These are phyloP conservation scores for Mycena indigotica DNA, from an alignment of 768 basidiomycete genomes.

Conservation along the genomic window DNA sequence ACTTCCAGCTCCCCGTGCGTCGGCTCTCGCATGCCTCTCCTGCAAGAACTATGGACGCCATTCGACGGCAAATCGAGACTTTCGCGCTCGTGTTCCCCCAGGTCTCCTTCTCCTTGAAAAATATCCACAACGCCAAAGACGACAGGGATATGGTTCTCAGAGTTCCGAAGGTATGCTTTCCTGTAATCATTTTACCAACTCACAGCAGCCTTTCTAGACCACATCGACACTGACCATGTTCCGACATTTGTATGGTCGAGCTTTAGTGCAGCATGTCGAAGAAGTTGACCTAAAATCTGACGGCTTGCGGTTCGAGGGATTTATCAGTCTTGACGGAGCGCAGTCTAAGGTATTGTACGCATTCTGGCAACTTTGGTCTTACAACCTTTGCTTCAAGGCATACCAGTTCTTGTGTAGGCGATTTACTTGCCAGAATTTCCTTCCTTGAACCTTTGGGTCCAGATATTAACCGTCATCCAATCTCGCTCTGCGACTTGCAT, in stretches of 20 bases:
- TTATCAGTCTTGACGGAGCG: slow-evolving; percentile 80
- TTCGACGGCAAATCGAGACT: slow-evolving; percentile 72
- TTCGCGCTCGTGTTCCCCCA: slow-evolving; percentile 73
- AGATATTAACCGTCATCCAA: slow-evolving; percentile 83
- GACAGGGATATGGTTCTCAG: slow-evolving; percentile 52
- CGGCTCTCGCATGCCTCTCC: slow-evolving; percentile 68
- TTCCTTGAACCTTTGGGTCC: slow-evolving; percentile 1
- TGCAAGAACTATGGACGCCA: slow-evolving; percentile 60
- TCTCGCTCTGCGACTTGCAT: slow-evolving; percentile 68
- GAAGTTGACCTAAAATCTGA: slow-evolving; percentile 54
- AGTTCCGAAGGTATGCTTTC: slow-evolving; percentile 62
- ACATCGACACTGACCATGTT: slow-evolving; percentile 67
- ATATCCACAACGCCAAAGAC: slow-evolving; percentile 44
- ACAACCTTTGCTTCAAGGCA: slow-evolving; percentile 46
- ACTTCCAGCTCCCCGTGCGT: slow-evolving; percentile 73
- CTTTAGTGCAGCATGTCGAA: slow-evolving; percentile 75
- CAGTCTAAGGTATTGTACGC: slow-evolving; percentile 59
- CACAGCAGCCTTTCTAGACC: slow-evolving; percentile 45
- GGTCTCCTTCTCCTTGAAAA: slow-evolving; percentile 71
- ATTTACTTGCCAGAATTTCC: slow-evolving; percentile 5
- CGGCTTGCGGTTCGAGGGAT: slow-evolving; percentile 68
- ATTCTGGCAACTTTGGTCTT: slow-evolving; percentile 6
- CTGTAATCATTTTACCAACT: slow-evolving; percentile 1
- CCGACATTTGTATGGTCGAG: slow-evolving; percentile 71
- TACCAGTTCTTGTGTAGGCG: slow-evolving; percentile 85